Percentiles rank a stretch among this genome's conserved stretches.
These are phyloP conservation scores for Coprinopsis sp. DNA, from an alignment of 768 basidiomycete genomes.

Conservation along the genomic window DNA sequence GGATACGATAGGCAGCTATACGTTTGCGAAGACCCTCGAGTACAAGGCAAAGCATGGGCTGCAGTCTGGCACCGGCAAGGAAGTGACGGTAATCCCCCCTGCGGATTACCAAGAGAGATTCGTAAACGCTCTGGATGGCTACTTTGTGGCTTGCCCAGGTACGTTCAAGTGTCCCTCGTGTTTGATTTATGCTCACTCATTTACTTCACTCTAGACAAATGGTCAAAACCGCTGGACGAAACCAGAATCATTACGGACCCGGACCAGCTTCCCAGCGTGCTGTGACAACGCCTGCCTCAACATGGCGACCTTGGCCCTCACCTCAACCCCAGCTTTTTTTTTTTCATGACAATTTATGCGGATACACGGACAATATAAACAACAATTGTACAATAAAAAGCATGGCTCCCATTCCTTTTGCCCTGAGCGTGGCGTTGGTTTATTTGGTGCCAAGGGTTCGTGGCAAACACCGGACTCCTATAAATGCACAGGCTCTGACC, in stretches of 20 bases:
- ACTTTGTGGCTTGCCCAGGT: constrained; percentile 79
- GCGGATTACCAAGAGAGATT: constrained; percentile 77
- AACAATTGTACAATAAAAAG: background rate
- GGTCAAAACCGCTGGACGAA: constrained; percentile 43
- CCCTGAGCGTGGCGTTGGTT: background rate
- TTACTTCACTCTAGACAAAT: constrained; percentile 34
- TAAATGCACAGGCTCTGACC: background rate
- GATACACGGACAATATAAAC: background rate
- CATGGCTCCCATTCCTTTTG: background rate
- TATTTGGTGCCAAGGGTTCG: constrained; percentile 1
- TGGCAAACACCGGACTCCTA: background rate
- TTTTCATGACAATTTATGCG: background rate
- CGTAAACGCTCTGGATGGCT: constrained; percentile 63
- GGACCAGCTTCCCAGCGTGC: constrained; percentile 37
- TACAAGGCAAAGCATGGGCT: constrained; percentile 81
- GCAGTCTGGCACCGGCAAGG: constrained; percentile 51
- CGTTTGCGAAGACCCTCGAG: constrained; percentile 81
- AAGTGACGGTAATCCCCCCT: constrained; percentile 78
- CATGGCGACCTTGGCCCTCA: background rate
- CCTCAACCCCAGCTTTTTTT: background rate
- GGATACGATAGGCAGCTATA: constrained; percentile 83
- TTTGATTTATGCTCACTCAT: background rate
- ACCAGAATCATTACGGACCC: constrained; percentile 34
- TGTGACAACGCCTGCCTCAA: constrained; percentile 20
- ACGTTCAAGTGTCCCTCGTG: constrained; percentile 8